Evolutionary conservation across 1,284 basidiomycete species (phyloP).

Genomic region (Leucoagaricus sp.): DNA sequence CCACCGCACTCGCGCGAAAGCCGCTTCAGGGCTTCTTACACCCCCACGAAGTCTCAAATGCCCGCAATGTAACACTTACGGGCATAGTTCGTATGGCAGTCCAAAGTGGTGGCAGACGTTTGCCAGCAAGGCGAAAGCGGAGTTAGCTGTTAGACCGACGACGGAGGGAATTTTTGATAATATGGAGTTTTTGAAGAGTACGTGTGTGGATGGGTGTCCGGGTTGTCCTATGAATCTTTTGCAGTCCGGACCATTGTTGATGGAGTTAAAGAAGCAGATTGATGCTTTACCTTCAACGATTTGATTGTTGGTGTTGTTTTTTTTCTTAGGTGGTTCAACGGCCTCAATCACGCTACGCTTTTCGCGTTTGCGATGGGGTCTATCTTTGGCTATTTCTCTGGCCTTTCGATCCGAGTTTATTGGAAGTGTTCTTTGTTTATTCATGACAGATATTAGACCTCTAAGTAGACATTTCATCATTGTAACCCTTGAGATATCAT

Average conservation of each 20-base stretch:
- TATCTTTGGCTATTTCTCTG: too few relatives aligned
- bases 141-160: conserved; percentile 56
- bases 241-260: conserved; percentile 56
- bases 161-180: conserved; percentile 57
- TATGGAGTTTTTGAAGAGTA: conserved; percentile 54
- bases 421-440: too few relatives aligned
- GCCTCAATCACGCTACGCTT: too few relatives aligned
- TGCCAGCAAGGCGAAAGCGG: conserved; percentile 53
- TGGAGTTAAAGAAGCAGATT: conserved; percentile 54
- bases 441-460: too few relatives aligned
- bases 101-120: conserved; percentile 74
- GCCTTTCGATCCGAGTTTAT: too few relatives aligned
- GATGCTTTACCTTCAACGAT: conserved; percentile 62
- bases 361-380: too few relatives aligned
- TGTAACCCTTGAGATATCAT: too few relatives aligned
- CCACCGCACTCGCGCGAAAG: conserved; percentile 52
- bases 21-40: conserved; percentile 49
- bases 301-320: too few relatives aligned
- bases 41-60: conserved; percentile 55
- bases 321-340: too few relatives aligned
- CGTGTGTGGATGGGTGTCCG: conserved; percentile 46
- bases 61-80: conserved; percentile 62
- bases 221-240: conserved; percentile 65
- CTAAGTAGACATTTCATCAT: too few relatives aligned
- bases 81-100: conserved; percentile 47